Evolutionary conservation across 176 grass and related monocot genomes (phyloP).

Genomic region (Urochloa ruziziensis): DNA sequence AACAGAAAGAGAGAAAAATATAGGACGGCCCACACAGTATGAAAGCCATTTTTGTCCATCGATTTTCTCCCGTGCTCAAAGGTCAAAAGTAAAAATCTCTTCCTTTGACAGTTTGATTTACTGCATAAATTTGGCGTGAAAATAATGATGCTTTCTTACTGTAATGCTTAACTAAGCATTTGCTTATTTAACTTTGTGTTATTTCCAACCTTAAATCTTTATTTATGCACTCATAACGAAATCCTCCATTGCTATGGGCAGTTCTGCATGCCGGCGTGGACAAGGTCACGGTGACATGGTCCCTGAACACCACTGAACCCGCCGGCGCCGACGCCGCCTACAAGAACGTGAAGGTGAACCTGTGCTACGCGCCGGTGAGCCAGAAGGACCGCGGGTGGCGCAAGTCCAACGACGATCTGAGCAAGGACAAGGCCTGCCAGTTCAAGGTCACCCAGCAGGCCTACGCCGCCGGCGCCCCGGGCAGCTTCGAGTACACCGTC

Average conservation of each 20-base stretch:
- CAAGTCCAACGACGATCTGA: slow-evolving; percentile 50
- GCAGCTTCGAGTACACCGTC: slow-evolving; percentile 37
- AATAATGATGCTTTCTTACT: not conserved
- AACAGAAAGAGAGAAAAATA: not conserved
- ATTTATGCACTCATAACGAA: not conserved
- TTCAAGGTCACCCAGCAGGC: slow-evolving; percentile 55
- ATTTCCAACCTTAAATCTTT: not conserved
- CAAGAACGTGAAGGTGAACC: slow-evolving; percentile 61
- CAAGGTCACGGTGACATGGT: slow-evolving; percentile 59
- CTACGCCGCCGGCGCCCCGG: slow-evolving; percentile 21
- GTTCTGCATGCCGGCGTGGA: slow-evolving; percentile 62
- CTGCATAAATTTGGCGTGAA: not conserved
- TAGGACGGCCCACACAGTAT: not conserved
- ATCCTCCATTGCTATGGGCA: not conserved
- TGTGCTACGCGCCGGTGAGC: slow-evolving; percentile 88
- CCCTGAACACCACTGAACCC: slow-evolving; percentile 25
- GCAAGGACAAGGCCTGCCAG: slow-evolving; percentile 97
- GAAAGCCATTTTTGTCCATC: too few species aligned
- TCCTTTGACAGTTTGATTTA: not conserved
- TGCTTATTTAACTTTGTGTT: not conserved
- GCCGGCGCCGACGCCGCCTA: slow-evolving; percentile 32
- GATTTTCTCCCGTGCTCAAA: not conserved
- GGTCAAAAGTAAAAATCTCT: not conserved
- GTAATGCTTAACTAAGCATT: not conserved
- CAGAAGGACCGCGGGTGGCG: slow-evolving; percentile 81